Evolutionary conservation across 345 rosid species (phyloP), one percentile per base, ranked within the genome.

Genomic region (Citrus unshiu): DNA sequence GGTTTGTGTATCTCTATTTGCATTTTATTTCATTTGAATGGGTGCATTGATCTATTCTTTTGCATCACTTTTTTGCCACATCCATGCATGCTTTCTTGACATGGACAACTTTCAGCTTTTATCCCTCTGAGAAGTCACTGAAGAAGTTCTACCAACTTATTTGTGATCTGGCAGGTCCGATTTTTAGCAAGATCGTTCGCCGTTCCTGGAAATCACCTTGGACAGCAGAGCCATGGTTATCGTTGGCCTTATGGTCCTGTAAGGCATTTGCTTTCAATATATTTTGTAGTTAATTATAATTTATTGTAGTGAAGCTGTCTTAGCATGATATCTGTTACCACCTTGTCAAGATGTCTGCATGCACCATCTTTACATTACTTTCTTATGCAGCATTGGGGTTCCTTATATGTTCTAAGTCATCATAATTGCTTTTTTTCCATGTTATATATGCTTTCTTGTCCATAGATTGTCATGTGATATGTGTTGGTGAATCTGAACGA

Each of bases 191-290:
- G 97, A 84, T 94, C 98, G 78, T 96, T 96, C 85, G 92, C 86
- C 19, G 89, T 94, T 40, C 97, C 99, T 60, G 99, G 99, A 76
- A 94, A 94, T 88, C 98, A 96, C 79, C 88, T 90, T 78, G 99
- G 99, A 72, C 99, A 96, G 86, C 98, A 93, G 83, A 96, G 98
- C 79, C 90, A 96, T 85, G 99, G 98, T 35, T 94, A 87, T 82
- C 93, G 97, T 58, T 96, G 99, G 99, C 99, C 99, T 49, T 96
- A 92, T 83, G 99, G 99, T 81, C 91, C 98, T 43, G 99, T 96
- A 90, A 94, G 94, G 30, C 78, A 59, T 79, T 82, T 72, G 83
- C 78, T 75, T 64, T 56, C 10, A 29, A 46, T n/a, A 76, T 12
- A 12, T 4, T 51, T 29, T n/a, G 29, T 74, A 71, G 37, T 51